Conservation (phyloP, 1,139 yeast genomes). For the Kodamaea anthophila region DNA sequence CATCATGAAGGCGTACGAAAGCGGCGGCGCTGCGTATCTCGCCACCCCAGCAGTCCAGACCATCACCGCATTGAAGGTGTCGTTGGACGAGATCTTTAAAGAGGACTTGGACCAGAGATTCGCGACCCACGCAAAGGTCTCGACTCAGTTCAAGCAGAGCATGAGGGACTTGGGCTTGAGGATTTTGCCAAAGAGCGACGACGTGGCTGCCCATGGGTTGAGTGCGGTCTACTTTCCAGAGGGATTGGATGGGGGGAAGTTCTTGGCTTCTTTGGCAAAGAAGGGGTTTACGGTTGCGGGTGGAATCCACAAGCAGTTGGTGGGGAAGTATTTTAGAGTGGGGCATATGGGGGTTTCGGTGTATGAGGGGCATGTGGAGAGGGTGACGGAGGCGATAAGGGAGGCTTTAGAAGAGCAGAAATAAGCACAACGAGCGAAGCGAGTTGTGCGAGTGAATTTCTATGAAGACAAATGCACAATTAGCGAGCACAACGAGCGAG, state of each 20-base stretch:
- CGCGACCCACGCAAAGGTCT: constrained; percentile 54
- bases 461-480: too few species aligned
- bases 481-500: too few species aligned
- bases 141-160: constrained; percentile 59
- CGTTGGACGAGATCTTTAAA: constrained; percentile 66
- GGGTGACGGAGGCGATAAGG: constrained; percentile 30
- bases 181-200: constrained; percentile 56
- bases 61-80: constrained; percentile 71
- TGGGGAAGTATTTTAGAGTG: constrained; percentile 79
- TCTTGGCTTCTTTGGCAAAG: constrained; percentile 47
- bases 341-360: constrained; percentile 86
- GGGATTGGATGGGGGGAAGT: constrained; percentile 60
- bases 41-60: constrained; percentile 93
- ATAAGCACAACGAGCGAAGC: too few species aligned
- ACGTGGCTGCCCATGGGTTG: constrained; percentile 79
- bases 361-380: constrained; percentile 38
- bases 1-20: constrained; percentile 80
- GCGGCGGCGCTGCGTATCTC: constrained; percentile 77
- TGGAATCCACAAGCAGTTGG: constrained; percentile 80
- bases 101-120: constrained; percentile 58
- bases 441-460: too few species aligned
- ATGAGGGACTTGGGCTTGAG: constrained; percentile 56
- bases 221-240: constrained; percentile 85
- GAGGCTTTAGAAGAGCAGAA: constrained; percentile 30
- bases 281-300: constrained; percentile 84